Percentiles rank a stretch among this genome's conserved stretches.
Evolutionary conservation across 164 flowering plant genomes (phyloP).

Genomic region (Berberis thunbergii): DNA sequence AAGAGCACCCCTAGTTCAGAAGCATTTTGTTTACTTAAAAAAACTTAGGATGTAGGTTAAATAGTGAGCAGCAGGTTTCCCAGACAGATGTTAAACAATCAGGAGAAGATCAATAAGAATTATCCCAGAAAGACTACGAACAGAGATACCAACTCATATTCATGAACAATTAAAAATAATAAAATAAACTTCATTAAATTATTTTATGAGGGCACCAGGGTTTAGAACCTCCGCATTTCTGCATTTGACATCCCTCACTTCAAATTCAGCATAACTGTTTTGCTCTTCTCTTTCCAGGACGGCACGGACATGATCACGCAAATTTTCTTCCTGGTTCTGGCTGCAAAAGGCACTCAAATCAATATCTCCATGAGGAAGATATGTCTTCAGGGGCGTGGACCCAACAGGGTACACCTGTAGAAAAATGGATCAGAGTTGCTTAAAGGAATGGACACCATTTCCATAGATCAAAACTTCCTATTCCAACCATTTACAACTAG

Average conservation of each 20-base stretch:
- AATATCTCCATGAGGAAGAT: conserved; percentile 95
- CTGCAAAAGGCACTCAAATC: conserved; percentile 67
- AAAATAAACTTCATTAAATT: no score
- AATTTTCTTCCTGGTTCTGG: conserved; percentile 34
- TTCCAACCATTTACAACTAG: no score
- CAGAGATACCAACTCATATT: background rate
- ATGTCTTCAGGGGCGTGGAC: conserved; percentile 82
- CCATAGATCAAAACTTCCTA: no score
- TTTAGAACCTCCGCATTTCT: conserved; percentile 70
- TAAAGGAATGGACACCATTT: background rate
- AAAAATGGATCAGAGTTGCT: background rate
- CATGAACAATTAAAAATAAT: background rate
- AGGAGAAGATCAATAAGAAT: no score
- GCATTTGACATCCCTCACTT: conserved; percentile 64
- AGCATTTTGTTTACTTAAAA: no score
- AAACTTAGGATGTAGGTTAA: no score
- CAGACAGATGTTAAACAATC: no score
- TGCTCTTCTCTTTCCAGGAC: conserved; percentile 58
- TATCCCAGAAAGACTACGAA: background rate
- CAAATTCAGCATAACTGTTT: conserved; percentile 42
- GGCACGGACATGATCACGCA: conserved; percentile 38
- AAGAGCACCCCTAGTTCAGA: no score
- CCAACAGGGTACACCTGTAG: conserved; percentile 76
- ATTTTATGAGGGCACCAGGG: background rate
- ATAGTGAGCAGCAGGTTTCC: no score